Evolutionary conservation across 1,139 yeast genomes (phyloP), one percentile per base, ranked within the genome.

Genomic region (Martiniozyma asiatica): DNA sequence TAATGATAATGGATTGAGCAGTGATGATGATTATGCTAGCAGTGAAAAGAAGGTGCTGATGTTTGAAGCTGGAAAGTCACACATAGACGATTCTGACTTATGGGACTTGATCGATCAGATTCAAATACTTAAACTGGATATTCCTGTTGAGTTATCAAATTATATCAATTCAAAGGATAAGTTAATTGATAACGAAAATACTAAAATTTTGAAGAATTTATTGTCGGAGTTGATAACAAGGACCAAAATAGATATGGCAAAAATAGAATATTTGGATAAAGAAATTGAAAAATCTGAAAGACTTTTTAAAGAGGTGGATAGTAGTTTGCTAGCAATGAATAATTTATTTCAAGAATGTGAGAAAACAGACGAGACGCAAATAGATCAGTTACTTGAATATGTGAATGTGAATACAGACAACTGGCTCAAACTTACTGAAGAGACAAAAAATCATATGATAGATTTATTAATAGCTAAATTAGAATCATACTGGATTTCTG

Each of bases 51-150:
- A n/a, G n/a, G n/a, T n/a, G n/a, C n/a, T n/a, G n/a, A n/a, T n/a
- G n/a, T n/a, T n/a, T n/a, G n/a, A n/a, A n/a, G n/a, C n/a, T n/a
- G n/a, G n/a, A n/a, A n/a, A n/a, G n/a, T n/a, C n/a, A n/a, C n/a
- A n/a, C n/a, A n/a, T n/a, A n/a, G n/a, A n/a, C n/a, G 25, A 42
- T 17, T 49, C 56, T 14, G 48, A 50, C 19, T 32, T 56, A 10
- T 62, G 51, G 35, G 56, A 53, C 24, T 50, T 67, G 4, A 51
- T 66, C 8, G 45, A 46, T 10, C 61, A 54, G 22, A 40, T 68
- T 31, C 64, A 60, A 32, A 33, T 33, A 0, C 45, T 48, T 11
- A 64, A 62, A 1, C 41, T 60, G 9, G 40, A 36, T 0, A 52
- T 66, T 4, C 68, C 72, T 1, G 30, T 34, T 12, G 46, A n/a